Base-by-base conservation (phyloP, 768 basidiomycete genomes). In the Hirschioporus abietinus region DNA sequence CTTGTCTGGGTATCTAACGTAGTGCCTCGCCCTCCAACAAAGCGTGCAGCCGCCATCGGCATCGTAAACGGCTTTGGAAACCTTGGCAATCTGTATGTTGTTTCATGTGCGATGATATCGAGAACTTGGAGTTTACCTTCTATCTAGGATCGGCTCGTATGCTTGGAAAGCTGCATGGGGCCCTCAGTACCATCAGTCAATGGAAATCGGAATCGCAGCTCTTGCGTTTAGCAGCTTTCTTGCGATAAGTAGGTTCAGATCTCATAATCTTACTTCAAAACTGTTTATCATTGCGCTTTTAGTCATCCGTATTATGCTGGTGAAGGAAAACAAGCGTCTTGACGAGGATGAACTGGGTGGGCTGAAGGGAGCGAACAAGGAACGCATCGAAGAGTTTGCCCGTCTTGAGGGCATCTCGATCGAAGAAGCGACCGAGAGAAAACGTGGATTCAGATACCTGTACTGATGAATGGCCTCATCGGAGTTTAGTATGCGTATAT, bases 1-100 rank as follows among this genome's bases (percentile, higher is more conserved):
- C 71, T 84, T 23, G 86, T 88, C 1, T 89, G 88, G 88, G 83
- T 88, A 7, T 82, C 86, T 0, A 88, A 87, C 68, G 78, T 82
- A 0, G 74, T 88, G 5, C 69, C 69, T 10, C 64, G 69, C 9
- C 69, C 69, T 7, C 69, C 69, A 20, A 68, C 68, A 9, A 70
- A 70, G 60, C 70, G 71, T 25, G 69, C 71, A 24, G 70, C 70
- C 12, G 71, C 71, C 20, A 72, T 72, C 34, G 71, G 68, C 4
- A 42, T 72, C 8, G 71, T 68, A 17, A 72, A 72, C 52, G 71
- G 71, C 24, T 26, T 66, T 27, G 61, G 63, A n/a, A 66, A 66
- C 26, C 8, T 66, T 0, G 65, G 65, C 6, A 66, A 63, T 58
- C 65, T 66, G 60, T 61, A 60, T 25, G 58, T 66, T 26, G n/a